Conservation (phyloP, 306 rosid genomes). For the Arachis stenosperma region DNA sequence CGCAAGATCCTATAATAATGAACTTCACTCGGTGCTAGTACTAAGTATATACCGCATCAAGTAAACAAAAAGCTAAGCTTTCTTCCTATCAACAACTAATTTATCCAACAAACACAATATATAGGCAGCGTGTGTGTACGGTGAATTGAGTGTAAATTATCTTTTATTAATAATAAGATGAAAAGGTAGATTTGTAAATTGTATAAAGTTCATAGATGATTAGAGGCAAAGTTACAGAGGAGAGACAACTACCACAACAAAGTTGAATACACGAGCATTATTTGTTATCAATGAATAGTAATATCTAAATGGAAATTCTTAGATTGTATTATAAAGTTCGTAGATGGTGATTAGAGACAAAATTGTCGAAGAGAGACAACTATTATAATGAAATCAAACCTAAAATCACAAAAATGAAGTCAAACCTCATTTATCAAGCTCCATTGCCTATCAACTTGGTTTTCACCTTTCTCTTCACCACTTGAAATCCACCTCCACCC, state of each 20-base stretch:
- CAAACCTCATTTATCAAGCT: too few species aligned
- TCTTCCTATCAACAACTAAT: constrained; percentile 1
- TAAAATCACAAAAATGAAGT: constrained; percentile 55
- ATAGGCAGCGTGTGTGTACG: neutral
- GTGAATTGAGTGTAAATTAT: constrained; percentile 7
- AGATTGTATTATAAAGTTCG: neutral
- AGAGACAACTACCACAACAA: too few species aligned
- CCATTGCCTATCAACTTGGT: constrained; percentile 52
- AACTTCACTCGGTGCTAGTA: too few species aligned
- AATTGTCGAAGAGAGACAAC: constrained; percentile 11
- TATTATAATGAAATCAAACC: constrained; percentile 36
- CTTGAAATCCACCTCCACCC: constrained; percentile 73
- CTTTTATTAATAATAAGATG: too few species aligned
- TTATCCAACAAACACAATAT: neutral
- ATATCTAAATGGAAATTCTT: neutral
- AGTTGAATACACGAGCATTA: too few species aligned
- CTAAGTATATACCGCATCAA: neutral
- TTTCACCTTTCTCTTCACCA: constrained; percentile 83
- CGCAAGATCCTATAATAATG: too few species aligned
- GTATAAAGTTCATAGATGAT: too few species aligned
- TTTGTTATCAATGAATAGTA: constrained; percentile 12
- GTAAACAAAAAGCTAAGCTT: constrained; percentile 18
- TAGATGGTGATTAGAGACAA: neutral
- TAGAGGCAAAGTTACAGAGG: too few species aligned
- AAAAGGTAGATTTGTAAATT: too few species aligned